phyloP scores from a whole-genome alignment of 2,329 filamentous ascomycete genomes.

The Cadophora gregata region DNA sequence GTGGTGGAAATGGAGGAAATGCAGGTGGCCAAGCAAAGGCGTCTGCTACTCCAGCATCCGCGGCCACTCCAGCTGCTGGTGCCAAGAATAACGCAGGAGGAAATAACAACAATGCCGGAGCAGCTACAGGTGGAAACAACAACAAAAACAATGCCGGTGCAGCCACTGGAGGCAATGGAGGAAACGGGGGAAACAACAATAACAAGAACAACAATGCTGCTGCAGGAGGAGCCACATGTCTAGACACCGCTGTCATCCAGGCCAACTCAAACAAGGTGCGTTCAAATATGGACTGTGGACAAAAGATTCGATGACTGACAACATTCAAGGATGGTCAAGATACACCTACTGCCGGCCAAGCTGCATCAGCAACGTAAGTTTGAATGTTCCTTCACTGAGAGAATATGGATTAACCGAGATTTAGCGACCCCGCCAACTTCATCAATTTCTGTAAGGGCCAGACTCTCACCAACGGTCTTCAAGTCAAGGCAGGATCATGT shows the following conservation, averaged over 20 bases:
- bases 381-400: not conserved
- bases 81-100: not conserved
- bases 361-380: slow-evolving; percentile 42
- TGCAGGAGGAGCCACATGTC: slow-evolving; percentile 43
- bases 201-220: slow-evolving; percentile 27
- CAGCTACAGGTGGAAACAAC: not conserved
- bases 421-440: slow-evolving; percentile 52
- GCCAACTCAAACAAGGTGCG: slow-evolving; percentile 32
- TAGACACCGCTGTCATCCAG: slow-evolving; percentile 45
- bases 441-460: slow-evolving; percentile 40
- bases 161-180: not conserved
- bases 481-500: slow-evolving; percentile 63
- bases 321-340: slow-evolving; percentile 52
- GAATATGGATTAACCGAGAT: slow-evolving; percentile 31
- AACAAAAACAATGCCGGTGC: too few relatives aligned
- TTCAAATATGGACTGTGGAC: too few relatives aligned
- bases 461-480: slow-evolving; percentile 63
- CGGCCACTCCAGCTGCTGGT: not conserved
- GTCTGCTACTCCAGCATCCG: not conserved
- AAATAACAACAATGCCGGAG: not conserved
- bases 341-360: slow-evolving; percentile 43
- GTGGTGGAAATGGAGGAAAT: slow-evolving; percentile 12
- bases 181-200: slow-evolving; percentile 8
- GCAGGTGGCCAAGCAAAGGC: slow-evolving; percentile 1
- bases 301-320: not conserved